Conservation (phyloP, 2,329 filamentous ascomycete species). For the Penicillium palitans region DNA sequence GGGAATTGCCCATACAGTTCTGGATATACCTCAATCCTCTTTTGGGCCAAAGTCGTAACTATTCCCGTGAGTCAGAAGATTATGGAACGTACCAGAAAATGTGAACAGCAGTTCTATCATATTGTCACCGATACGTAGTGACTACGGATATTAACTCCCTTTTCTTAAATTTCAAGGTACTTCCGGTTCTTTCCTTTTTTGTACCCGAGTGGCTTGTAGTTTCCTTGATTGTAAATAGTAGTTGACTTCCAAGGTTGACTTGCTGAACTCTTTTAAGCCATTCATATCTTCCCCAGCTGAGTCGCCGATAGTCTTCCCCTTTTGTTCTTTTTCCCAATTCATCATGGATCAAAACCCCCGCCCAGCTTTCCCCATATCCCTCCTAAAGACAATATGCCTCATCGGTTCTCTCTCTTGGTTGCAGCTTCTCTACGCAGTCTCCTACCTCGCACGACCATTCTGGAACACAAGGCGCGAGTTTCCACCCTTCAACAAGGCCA, state of each 20-base stretch:
- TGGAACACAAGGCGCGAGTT: conserved; percentile 12
- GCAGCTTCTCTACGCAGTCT: conserved; percentile 28
- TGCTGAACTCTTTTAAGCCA: too few relatives aligned
- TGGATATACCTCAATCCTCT: too few relatives aligned
- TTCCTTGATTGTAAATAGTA: not conserved
- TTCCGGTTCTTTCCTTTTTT: not conserved
- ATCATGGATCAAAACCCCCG: conserved; percentile 2
- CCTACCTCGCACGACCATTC: conserved; percentile 18
- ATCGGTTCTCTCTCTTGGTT: conserved; percentile 25
- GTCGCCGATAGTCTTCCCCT: not conserved
- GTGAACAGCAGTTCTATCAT: too few relatives aligned
- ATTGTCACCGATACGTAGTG: too few relatives aligned
- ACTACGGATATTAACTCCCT: too few relatives aligned
- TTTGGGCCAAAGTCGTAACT: too few relatives aligned
- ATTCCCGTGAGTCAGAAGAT: too few relatives aligned
- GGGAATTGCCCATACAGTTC: too few relatives aligned
- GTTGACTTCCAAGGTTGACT: too few relatives aligned
- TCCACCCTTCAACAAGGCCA: conserved; percentile 18
- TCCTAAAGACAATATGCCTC: conserved; percentile 20
- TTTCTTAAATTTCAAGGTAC: not conserved
- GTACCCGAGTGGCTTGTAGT: not conserved
- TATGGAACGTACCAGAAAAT: too few relatives aligned
- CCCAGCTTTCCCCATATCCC: conserved; percentile 15
- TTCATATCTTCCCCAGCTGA: not conserved
- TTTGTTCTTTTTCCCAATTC: too few relatives aligned